Evolutionary conservation across 73 alveolate species (phyloP), one percentile per base, ranked within the genome.

Genomic region (Breviolum minutum): DNA sequence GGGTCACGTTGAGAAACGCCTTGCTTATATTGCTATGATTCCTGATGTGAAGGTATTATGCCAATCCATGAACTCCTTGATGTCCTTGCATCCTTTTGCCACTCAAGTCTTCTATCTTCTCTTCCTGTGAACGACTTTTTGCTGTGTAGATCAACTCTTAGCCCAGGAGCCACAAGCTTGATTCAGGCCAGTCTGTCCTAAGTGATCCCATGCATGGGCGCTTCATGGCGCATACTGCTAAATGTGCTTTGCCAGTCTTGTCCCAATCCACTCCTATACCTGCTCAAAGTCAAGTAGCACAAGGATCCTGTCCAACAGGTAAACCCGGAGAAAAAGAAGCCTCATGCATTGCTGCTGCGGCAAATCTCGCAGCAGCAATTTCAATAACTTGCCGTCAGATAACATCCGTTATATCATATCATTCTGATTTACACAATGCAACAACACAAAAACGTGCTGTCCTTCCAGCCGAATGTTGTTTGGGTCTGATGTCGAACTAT

Each of bases 281-380:
- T 17, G 17, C n/a, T 11, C 71, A 30, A 13, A 54, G 70, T 10
- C 90, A 13, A 60, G 97, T 20, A 64, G 19, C 97, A 29, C 64
- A 40, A 91, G 88, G 87, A 91, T 91, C 88, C 80, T 62, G 97
- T 91, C 97, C 97, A 91, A 79, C 40, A 70, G 64, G 77, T 91
- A 91, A 48, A 91, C 97, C 74, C 97, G 73, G 48, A 91, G 68
- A 54, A 68, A 91, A 19, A 91, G 87, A n/a, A 27, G 84, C 97
- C 97, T 91, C 20, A 40, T 40, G 5, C 54, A 3, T 40, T 40
- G 54, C 54, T 40, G 54, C 54, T 40, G 54, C 54, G 0, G 54
- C 54, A 40, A 40, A 40, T 40, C 54, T 40, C 5, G 40, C 48
- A 20, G n/a, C 13, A 17, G 88, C 64, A 22, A 22, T 20, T n/a